phyloP scores from a whole-genome alignment of 164 flowering plant species.

The Nymphaea colorata region DNA sequence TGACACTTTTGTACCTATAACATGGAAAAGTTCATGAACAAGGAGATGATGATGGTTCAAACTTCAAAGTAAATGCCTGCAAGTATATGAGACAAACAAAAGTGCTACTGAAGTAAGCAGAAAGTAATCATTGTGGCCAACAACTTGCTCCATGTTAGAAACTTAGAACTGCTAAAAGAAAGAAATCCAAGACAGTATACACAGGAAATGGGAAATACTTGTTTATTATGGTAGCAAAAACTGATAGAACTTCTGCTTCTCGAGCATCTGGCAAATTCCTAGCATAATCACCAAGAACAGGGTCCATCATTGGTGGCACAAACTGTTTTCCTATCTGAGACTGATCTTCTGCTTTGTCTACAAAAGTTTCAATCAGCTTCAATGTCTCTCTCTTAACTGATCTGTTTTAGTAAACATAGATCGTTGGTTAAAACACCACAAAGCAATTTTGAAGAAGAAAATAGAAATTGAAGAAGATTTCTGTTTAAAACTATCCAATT shows the following conservation, averaged over 20 bases:
- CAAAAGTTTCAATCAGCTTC: conserved; percentile 89
- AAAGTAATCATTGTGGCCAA: neutral
- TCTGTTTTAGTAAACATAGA: conserved; percentile 23
- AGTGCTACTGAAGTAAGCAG: neutral
- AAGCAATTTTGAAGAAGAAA: neutral
- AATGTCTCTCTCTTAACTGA: conserved; percentile 97
- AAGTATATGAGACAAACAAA: neutral
- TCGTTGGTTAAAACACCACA: neutral
- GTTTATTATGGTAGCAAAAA: conserved; percentile 92
- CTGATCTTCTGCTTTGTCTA: conserved; percentile 98
- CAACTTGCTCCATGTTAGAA: neutral
- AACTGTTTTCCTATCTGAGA: conserved; percentile 93
- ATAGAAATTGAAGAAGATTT: neutral
- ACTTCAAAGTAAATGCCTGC: neutral
- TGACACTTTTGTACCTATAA: conserved; percentile 62
- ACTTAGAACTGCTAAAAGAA: too few relatives aligned
- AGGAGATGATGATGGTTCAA: neutral
- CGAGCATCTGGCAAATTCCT: conserved; percentile 98
- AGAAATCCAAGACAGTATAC: neutral
- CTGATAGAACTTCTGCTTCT: conserved; percentile 95
- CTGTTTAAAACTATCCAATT: neutral
- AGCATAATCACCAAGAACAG: conserved; percentile 91
- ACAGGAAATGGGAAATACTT: conserved; percentile 34
- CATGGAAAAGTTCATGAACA: neutral
- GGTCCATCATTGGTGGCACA: conserved; percentile 99